These are phyloP conservation scores for Gossypium stocksii DNA, from an alignment of 345 rosid genomes.

Conservation along the genomic window DNA sequence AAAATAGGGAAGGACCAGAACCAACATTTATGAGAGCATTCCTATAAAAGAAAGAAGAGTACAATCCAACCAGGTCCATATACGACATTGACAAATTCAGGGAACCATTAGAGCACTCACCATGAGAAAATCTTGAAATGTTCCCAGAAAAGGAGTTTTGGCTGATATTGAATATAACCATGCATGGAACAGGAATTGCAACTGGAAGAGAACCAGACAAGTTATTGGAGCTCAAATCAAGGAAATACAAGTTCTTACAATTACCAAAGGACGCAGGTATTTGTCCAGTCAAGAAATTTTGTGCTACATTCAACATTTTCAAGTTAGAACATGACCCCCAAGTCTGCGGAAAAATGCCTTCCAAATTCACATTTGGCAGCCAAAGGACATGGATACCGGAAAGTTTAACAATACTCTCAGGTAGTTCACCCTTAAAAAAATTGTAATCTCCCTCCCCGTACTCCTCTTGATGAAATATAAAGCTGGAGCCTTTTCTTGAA, in stretches of 20 bases:
- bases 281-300: constrained; percentile 1
- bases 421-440: constrained; percentile 3
- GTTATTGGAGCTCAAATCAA: constrained; percentile 11
- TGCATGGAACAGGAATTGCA: background rate
- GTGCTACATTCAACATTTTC: background rate
- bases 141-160: background rate
- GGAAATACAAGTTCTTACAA: background rate
- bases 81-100: background rate
- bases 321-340: constrained; percentile 5
- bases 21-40: background rate
- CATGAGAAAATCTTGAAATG: constrained; percentile 4
- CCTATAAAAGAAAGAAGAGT: constrained; percentile 32
- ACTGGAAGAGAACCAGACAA: background rate
- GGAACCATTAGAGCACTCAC: background rate
- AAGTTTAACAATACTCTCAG: background rate
- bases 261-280: background rate
- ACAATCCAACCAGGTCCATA: constrained; percentile 28
- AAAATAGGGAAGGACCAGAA: background rate
- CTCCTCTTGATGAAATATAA: constrained; percentile 17
- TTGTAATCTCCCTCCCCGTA: constrained; percentile 16
- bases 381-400: background rate
- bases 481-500: constrained; percentile 20
- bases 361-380: constrained; percentile 9
- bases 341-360: background rate
- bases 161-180: background rate